A percentile compares a stretch with the other conserved stretches of the same genome.
Conservation (phyloP, 2,329 filamentous ascomycete species). For the Calonectria pauciramosa region DNA sequence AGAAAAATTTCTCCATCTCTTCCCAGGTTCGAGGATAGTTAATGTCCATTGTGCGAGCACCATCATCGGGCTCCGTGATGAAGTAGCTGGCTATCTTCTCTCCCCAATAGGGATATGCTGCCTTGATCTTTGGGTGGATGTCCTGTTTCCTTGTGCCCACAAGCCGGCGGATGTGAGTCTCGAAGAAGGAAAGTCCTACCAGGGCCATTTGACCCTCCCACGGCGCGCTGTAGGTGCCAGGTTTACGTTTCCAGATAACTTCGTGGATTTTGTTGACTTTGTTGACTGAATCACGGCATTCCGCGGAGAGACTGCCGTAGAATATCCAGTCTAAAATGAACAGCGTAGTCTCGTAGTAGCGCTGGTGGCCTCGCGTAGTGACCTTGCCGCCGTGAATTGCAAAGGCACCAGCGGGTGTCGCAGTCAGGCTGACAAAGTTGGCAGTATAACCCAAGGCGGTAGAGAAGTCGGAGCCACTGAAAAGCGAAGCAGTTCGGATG, state of each 20-base stretch:
- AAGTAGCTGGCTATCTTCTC: not conserved
- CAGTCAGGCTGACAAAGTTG: constrained; percentile 4
- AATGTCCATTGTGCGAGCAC: not conserved
- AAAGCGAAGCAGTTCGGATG: not conserved
- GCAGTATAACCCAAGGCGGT: not conserved
- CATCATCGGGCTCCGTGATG: not conserved
- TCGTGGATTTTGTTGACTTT: not conserved
- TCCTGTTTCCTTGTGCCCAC: not conserved
- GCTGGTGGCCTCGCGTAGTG: not conserved
- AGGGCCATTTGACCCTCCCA: not conserved
- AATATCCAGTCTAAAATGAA: not conserved
- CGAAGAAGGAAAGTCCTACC: not conserved
- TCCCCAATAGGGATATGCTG: not conserved
- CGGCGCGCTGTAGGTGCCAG: not conserved
- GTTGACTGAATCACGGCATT: not conserved
- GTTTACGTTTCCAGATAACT: not conserved
- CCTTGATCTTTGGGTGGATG: not conserved
- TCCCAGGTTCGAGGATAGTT: not conserved
- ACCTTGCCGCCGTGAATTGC: not conserved
- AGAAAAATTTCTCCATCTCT: not conserved
- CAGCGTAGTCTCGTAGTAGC: not conserved
- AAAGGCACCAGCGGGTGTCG: not conserved
- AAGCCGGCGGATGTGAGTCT: not conserved
- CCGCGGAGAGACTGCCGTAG: not conserved
- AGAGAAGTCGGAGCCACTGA: not conserved